These are phyloP conservation scores for Tricholoma saponaceum DNA, from an alignment of 768 basidiomycete species.

Conservation along the genomic window DNA sequence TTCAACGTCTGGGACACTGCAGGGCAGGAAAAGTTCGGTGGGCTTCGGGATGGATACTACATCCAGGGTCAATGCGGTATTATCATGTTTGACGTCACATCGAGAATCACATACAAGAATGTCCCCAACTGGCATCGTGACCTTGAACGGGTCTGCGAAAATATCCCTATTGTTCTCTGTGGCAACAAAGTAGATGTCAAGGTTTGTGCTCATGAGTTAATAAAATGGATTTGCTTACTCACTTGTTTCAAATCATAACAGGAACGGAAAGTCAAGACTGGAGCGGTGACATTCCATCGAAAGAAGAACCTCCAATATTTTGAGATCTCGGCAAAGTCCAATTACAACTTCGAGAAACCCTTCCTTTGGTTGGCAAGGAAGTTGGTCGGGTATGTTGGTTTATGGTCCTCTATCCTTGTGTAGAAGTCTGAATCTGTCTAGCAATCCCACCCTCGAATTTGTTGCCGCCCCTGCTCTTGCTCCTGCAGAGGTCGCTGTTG, in stretches of 20 bases:
- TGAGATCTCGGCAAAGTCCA: constrained; percentile 99
- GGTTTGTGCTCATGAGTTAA: constrained; percentile 43
- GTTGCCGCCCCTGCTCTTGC: constrained; percentile 95
- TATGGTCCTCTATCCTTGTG: neutral
- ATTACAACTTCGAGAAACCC: constrained; percentile 99
- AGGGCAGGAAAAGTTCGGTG: constrained; percentile 99
- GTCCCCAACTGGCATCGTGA: constrained; percentile 99
- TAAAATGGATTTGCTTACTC: constrained; percentile 4
- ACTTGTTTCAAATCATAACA: constrained; percentile 26
- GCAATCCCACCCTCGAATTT: constrained; percentile 86
- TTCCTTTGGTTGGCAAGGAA: constrained; percentile 99
- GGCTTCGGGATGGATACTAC: constrained; percentile 94
- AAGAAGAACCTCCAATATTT: constrained; percentile 99
- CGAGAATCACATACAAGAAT: constrained; percentile 99
- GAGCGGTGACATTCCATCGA: constrained; percentile 97
- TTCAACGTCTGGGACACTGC: constrained; percentile 99
- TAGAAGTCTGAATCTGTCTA: constrained; percentile 22
- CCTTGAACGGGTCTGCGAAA: constrained; percentile 99
- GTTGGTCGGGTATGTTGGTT: constrained; percentile 78
- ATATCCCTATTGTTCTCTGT: constrained; percentile 98
- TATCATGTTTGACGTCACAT: constrained; percentile 99
- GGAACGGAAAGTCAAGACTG: constrained; percentile 99
- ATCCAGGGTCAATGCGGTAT: constrained; percentile 99
- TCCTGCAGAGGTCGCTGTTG: constrained; percentile 89
- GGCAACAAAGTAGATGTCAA: constrained; percentile 99